Conservation (phyloP, 148 eudicot genomes). For the Rhododendron griersonianum region DNA sequence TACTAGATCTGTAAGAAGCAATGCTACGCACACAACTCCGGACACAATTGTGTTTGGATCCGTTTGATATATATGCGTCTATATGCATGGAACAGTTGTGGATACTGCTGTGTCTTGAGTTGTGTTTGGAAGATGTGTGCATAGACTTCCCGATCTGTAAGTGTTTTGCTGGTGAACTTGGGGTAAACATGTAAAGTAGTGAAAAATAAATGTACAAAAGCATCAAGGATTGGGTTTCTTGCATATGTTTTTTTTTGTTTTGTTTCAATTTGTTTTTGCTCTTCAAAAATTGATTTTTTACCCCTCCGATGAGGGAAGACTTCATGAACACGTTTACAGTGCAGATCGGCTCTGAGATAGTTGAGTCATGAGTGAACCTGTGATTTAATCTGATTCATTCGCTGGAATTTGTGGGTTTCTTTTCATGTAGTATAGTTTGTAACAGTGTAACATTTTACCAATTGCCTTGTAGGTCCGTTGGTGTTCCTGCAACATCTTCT, state of each 20-base stretch:
- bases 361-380: background rate
- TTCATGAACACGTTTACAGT: background rate
- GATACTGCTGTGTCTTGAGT: too few relatives aligned
- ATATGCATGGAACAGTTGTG: too few relatives aligned
- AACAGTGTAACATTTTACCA: background rate
- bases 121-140: too few relatives aligned
- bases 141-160: background rate
- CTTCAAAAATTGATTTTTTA: background rate
- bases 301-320: background rate
- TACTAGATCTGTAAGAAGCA: background rate
- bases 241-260: too few relatives aligned
- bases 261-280: background rate
- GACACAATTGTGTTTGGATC: too few relatives aligned
- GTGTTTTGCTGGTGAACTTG: background rate
- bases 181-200: background rate
- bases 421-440: background rate
- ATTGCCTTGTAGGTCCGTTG: conserved; percentile 47
- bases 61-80: too few relatives aligned
- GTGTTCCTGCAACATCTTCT: conserved; percentile 99
- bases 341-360: background rate
- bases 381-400: background rate
- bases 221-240: background rate
- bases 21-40: too few relatives aligned
- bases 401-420: background rate
- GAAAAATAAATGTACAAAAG: background rate